phyloP scores from a whole-genome alignment of 345 rosid genomes.

The Ricinus communis region DNA sequence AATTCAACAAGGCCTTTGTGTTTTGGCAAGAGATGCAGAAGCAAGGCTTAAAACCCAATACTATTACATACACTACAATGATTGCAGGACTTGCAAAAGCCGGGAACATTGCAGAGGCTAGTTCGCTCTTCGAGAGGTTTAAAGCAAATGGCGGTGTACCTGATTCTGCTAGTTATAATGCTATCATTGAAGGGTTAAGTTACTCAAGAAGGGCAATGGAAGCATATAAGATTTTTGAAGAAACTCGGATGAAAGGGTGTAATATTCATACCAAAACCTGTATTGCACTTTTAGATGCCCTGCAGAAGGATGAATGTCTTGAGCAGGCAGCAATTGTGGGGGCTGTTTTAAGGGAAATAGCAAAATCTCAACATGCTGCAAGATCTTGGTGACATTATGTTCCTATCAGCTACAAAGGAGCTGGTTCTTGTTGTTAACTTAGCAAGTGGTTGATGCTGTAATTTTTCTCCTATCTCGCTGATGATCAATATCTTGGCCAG shows the following conservation, averaged over 20 bases:
- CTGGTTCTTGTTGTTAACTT: not conserved
- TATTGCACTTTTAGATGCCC: conserved; percentile 75
- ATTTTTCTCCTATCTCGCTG: not conserved
- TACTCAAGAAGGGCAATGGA: conserved; percentile 66
- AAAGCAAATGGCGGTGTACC: conserved; percentile 64
- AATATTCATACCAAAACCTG: conserved; percentile 72
- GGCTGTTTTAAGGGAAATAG: conserved; percentile 81
- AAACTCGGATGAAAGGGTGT: conserved; percentile 67
- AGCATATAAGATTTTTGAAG: conserved; percentile 79
- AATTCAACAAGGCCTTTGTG: conserved; percentile 93
- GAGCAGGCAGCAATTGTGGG: conserved; percentile 97
- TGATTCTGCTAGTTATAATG: conserved; percentile 75
- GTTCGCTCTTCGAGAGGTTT: conserved; percentile 63
- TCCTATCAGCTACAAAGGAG: not conserved
- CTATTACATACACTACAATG: conserved; percentile 79
- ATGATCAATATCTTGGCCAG: conserved; percentile 21
- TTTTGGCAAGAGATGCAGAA: conserved; percentile 99
- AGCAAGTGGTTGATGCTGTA: conserved; percentile 13
- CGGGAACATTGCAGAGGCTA: conserved; percentile 77
- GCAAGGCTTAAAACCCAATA: conserved; percentile 64
- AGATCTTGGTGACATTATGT: conserved; percentile 57
- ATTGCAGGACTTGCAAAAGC: conserved; percentile 86
- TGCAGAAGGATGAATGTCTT: conserved; percentile 80
- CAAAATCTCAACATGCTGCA: conserved; percentile 86
- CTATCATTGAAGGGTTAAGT: conserved; percentile 86